These are phyloP conservation scores for Skeletonema marinoi DNA, from an alignment of 108 stramenopile species.

Conservation along the genomic window DNA sequence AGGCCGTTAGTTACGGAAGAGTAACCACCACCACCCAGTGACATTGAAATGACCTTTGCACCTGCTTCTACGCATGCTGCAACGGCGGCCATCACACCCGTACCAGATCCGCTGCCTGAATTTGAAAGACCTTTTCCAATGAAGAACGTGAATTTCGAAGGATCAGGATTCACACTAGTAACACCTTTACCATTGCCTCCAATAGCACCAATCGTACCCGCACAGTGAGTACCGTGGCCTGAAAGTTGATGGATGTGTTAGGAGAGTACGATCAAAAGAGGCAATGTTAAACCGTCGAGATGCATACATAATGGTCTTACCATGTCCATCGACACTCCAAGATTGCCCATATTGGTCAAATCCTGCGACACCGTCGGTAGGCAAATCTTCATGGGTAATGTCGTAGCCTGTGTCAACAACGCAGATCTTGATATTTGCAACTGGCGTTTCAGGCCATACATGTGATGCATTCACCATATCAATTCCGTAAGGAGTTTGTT, in stretches of 20 bases:
- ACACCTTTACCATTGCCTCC: slow-evolving; percentile 24
- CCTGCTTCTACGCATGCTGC: slow-evolving; percentile 46
- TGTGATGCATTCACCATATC: slow-evolving; percentile 37
- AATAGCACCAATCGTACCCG: slow-evolving; percentile 47
- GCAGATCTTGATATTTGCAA: background rate
- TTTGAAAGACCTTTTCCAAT: slow-evolving; percentile 48
- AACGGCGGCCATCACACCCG: slow-evolving; percentile 42
- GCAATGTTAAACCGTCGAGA: background rate
- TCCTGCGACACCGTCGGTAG: slow-evolving; percentile 20
- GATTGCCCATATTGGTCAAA: background rate
- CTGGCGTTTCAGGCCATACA: slow-evolving; percentile 7
- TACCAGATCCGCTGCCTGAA: slow-evolving; percentile 35
- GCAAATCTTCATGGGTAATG: slow-evolving; percentile 50
- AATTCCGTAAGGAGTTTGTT: slow-evolving; percentile 46
- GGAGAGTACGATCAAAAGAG: too few species aligned
- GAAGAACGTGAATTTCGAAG: slow-evolving; percentile 26
- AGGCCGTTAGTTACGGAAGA: background rate
- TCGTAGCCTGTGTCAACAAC: too few species aligned
- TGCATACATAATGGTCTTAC: too few species aligned
- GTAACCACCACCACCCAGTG: slow-evolving; percentile 33
- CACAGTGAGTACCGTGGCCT: slow-evolving; percentile 52
- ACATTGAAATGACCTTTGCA: slow-evolving; percentile 56
- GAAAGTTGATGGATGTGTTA: too few species aligned
- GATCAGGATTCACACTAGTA: slow-evolving; percentile 15
- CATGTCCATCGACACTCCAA: too few species aligned